Base-by-base conservation (phyloP, 2,329 filamentous ascomycete species). In the Aspergillus viridinutans region DNA sequence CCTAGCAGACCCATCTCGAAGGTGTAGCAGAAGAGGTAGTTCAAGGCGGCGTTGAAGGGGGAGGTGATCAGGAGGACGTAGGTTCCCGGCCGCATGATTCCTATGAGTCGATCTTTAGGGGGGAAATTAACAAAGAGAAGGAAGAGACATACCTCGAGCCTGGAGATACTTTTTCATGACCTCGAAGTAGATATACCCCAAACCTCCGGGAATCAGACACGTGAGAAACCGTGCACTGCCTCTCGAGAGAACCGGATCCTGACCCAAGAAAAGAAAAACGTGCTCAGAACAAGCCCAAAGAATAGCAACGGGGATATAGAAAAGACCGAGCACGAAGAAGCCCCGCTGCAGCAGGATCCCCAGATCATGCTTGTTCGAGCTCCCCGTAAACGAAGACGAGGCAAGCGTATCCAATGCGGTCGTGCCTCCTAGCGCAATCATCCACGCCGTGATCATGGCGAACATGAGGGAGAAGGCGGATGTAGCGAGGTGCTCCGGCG, bases 381-480 rank as follows among this genome's bases (percentile, higher is more conserved):
- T 90, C 0, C 89, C 89, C 0, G 91, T 96, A 71, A 91, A 96
- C 48, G 87, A 88, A 49, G 87, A 90, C 0, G 90, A 92, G 1
- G 90, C 90, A 25, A 96, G 78, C 0, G 91, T 96, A 71, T 96
- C 91, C 47, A 96, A 81, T 0, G 91, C 91, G 1, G 90, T 96
- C 0, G 90, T 92, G 7, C 91, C 91, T 28, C 91, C 91, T 3
- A 96, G 82, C 0, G 87, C 91, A 58, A 96, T 89, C 40, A 96
- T 82, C 90, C 91, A 95, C 0, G 87, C 91, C 0, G 90, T 91
- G 23, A 89, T 86, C 89, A 93, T 92, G 54, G 91, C 91, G 65
- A 96, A 96, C 91, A 96, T 96, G 78, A 94, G 93, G 1, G 89
- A 90, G 67, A 96, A 96, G 0, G 91, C 90, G 1, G 90, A 88